Conservation (phyloP, 1,284 basidiomycete species). For the Blastosporella zonata region DNA sequence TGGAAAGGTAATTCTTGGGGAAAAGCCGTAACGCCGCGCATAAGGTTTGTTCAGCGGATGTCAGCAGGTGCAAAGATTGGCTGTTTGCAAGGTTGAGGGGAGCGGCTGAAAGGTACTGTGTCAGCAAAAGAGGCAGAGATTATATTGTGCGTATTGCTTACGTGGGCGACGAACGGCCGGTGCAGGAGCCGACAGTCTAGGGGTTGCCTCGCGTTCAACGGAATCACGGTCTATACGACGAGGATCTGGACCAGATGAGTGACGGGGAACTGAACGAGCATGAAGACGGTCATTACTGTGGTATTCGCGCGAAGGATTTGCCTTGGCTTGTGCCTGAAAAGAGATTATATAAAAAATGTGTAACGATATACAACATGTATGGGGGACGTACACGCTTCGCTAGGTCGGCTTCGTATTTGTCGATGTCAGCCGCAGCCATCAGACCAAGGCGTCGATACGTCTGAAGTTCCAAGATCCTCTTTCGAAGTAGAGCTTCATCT, state of each 20-base stretch:
- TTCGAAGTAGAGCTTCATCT: slow-evolving; percentile 87
- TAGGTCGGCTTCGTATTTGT: slow-evolving; percentile 79
- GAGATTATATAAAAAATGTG: slow-evolving; percentile 6
- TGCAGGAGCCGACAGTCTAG: slow-evolving; percentile 38
- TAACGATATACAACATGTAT: slow-evolving; percentile 3
- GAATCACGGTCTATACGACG: slow-evolving; percentile 51
- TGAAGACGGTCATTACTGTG: slow-evolving; percentile 50
- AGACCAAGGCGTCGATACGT: slow-evolving; percentile 84
- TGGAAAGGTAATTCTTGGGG: slow-evolving; percentile 88
- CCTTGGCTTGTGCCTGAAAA: slow-evolving; percentile 56
- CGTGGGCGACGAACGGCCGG: slow-evolving; percentile 47
- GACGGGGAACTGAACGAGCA: slow-evolving; percentile 43
- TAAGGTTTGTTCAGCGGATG: slow-evolving; percentile 81
- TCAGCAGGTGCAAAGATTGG: slow-evolving; percentile 83
- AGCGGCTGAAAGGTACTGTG: slow-evolving; percentile 40
- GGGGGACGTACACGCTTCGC: slow-evolving; percentile 60
- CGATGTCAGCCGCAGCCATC: slow-evolving; percentile 80
- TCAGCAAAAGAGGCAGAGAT: not conserved
- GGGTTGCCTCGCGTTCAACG: slow-evolving; percentile 58
- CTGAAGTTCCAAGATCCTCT: slow-evolving; percentile 86
- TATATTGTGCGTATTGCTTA: slow-evolving; percentile 28
- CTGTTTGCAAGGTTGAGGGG: slow-evolving; percentile 87
- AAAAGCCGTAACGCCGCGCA: slow-evolving; percentile 86
- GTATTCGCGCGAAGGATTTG: slow-evolving; percentile 53
- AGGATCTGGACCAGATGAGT: slow-evolving; percentile 56